Percentiles rank a stretch among this genome's conserved stretches.
phyloP scores from a whole-genome alignment of 495 filamentous ascomycete genomes.

The Cairneyella variabilis region DNA sequence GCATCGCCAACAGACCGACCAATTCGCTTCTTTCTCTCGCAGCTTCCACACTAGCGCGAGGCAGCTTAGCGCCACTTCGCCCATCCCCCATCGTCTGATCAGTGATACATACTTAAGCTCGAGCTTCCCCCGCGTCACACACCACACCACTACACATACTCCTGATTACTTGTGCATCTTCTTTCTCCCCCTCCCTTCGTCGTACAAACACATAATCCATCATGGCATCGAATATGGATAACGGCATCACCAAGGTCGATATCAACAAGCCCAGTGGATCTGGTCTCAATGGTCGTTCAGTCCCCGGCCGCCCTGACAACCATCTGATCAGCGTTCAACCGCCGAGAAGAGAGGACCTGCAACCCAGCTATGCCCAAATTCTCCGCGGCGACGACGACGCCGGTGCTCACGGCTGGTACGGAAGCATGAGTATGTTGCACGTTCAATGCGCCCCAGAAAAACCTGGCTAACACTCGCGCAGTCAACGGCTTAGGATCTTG shows the following conservation, averaged over 20 bases:
- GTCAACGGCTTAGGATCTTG: constrained; percentile 72
- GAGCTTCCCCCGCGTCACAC: constrained; percentile 1
- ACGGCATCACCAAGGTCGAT: constrained; percentile 8
- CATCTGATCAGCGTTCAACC: constrained; percentile 73
- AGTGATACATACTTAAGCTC: constrained; percentile 1
- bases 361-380: constrained; percentile 79
- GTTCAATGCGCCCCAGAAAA: neutral
- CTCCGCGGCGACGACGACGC: constrained; percentile 68
- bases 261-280: neutral
- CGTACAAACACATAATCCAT: constrained; percentile 5
- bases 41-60: neutral
- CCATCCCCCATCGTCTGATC: neutral
- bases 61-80: no score
- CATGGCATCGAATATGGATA: constrained; percentile 21
- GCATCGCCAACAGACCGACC: neutral
- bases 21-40: no score
- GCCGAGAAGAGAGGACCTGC: constrained; percentile 76
- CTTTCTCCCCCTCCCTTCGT: neutral
- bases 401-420: constrained; percentile 84
- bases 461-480: constrained; percentile 24
- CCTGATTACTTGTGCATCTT: neutral
- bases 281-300: constrained; percentile 10
- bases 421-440: constrained; percentile 66
- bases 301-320: constrained; percentile 25
- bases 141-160: constrained; percentile 1